Conservation (phyloP, 2,329 filamentous ascomycete genomes). For the Sclerotinia trifoliorum region DNA sequence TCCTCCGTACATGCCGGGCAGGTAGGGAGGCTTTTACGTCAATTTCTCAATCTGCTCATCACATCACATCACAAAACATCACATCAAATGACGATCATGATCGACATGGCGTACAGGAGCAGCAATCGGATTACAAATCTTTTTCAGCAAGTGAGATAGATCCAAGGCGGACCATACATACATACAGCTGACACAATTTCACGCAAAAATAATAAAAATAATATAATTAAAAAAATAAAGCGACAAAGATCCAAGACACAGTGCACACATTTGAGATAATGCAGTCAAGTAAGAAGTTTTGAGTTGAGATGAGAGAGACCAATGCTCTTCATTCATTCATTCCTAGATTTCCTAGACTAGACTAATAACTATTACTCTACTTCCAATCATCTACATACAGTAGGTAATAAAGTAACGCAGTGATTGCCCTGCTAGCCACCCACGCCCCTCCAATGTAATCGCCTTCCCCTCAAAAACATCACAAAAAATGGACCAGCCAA, state of each 20-base stretch:
- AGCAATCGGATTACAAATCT: neutral
- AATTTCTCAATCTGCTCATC: neutral
- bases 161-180: neutral
- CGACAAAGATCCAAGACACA: neutral
- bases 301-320: neutral
- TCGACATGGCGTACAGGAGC: neutral
- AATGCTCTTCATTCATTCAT: conserved; percentile 8
- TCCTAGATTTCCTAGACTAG: neutral
- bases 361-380: conserved; percentile 3
- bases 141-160: neutral
- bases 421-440: neutral
- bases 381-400: neutral
- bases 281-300: neutral
- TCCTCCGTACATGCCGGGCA: no score
- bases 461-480: neutral
- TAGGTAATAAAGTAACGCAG: conserved; percentile 4
- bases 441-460: neutral
- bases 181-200: neutral
- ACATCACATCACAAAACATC: neutral
- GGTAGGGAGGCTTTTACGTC: conserved; percentile 7
- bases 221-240: no score
- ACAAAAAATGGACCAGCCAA: conserved; percentile 15
- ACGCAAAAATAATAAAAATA: neutral
- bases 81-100: conserved; percentile 8
- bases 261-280: neutral